Evolutionary conservation across 768 basidiomycete species (phyloP), one percentile per base, ranked within the genome.

Genomic region (Tylopilus rubrobrunneus): DNA sequence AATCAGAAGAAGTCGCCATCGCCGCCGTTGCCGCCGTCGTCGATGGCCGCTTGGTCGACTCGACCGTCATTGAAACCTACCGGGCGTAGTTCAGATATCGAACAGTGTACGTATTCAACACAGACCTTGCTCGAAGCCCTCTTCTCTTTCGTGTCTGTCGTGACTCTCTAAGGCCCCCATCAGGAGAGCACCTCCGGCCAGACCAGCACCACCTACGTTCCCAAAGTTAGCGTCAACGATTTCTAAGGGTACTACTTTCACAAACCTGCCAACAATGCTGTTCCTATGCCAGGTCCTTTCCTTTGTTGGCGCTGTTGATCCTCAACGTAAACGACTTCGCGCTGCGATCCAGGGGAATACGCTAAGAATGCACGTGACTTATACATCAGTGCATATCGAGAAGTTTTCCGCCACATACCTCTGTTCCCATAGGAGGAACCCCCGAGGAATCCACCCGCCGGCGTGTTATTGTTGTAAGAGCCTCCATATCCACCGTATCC

Each of bases 141-240:
- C 25, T 7, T 72, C 57, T 42, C 67, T 65, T 37, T 66, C 70
- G 17, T 40, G 15, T 0, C 74, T 73, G 31, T 77, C 46, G 45
- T 76, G 70, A 54, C 69, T 66, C 43, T 83, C 83, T 29, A 82
- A 55, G 0, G 78, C 80, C 43, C 82, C 74, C 34, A 62, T 78
- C 37, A 87, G 61, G 42, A 88, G 66, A 3, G 72, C 71, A 53
- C 87, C 87, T 37, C 81, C 86, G n/a, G 85, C 63, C n/a, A 87
- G 65, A 53, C 84, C 87, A 15, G 74, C 86, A 61, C 79, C 86
- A 58, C 77, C 85, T 79, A 55, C 51, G 25, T 48, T 49, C 17
- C 51, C 31, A 48, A 43, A 37, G 55, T 60, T 23, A 57, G 54
- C 12, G 27, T 44, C 17, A 27, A 28, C 40, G 11, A 34, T 21